phyloP scores from a whole-genome alignment of 768 basidiomycete species.

The Lactifluus volemus region DNA sequence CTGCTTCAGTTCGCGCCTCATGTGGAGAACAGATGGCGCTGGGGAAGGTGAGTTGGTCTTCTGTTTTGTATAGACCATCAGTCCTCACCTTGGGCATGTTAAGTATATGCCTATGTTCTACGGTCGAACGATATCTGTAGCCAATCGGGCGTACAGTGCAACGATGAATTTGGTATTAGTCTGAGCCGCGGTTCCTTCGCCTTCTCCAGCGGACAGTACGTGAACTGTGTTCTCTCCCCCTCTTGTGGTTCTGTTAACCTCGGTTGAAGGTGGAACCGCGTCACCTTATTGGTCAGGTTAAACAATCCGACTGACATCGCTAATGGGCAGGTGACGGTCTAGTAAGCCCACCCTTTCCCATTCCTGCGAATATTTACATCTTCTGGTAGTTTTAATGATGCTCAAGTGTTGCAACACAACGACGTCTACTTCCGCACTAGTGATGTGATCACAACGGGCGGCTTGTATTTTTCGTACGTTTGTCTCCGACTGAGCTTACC shows the following conservation, averaged over 20 bases:
- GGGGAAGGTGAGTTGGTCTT: slow-evolving; percentile 53
- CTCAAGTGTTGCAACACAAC: slow-evolving; percentile 48
- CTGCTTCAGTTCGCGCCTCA: slow-evolving; percentile 66
- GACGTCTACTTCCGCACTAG: slow-evolving; percentile 57
- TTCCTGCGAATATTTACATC: not conserved
- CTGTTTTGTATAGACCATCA: not conserved
- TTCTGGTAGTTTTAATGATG: slow-evolving; percentile 54
- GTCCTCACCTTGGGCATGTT: not conserved
- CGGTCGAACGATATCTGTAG: slow-evolving; percentile 51
- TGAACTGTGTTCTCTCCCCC: slow-evolving; percentile 14
- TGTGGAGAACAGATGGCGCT: slow-evolving; percentile 60
- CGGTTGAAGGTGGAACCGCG: slow-evolving; percentile 48
- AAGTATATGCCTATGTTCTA: slow-evolving; percentile 80
- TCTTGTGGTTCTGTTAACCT: not conserved
- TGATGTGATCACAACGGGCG: slow-evolving; percentile 45
- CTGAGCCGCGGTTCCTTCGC: slow-evolving; percentile 57
- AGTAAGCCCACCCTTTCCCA: slow-evolving; percentile 36
- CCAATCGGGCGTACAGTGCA: slow-evolving; percentile 49
- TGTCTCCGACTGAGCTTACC: not conserved
- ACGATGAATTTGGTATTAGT: slow-evolving; percentile 70
- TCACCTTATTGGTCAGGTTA: slow-evolving; percentile 70
- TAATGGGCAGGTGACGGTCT: slow-evolving; percentile 68
- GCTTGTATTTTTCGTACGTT: slow-evolving; percentile 65
- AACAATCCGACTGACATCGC: slow-evolving; percentile 59
- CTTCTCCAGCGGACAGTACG: slow-evolving; percentile 57